Evolutionary conservation across 202 grass and related monocot genomes (phyloP).

Genomic region (Zoysia matrella): DNA sequence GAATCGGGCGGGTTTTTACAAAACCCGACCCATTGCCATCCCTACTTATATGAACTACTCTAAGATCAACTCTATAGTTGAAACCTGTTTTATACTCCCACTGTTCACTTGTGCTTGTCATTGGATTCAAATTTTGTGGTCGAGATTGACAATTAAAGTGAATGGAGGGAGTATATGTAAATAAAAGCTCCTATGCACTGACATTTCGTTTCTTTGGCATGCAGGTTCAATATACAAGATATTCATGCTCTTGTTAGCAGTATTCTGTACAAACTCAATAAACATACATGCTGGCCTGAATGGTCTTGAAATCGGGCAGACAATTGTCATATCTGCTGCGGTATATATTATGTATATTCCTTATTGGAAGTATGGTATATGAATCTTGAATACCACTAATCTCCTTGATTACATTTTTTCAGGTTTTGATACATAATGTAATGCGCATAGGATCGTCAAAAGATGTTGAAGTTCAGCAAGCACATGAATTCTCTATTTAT

Average conservation of each 20-base stretch:
- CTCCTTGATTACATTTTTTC: conserved; percentile 30
- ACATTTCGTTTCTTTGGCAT: conserved; percentile 30
- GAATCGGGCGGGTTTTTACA: no score
- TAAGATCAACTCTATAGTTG: conserved; percentile 5
- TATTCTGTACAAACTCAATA: conserved; percentile 98
- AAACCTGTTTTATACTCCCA: conserved; percentile 15
- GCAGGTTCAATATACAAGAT: conserved; percentile 87
- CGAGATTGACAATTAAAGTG: no score
- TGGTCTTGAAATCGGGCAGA: conserved; percentile 94
- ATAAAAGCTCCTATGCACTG: conserved; percentile 3
- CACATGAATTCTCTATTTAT: conserved; percentile 99
- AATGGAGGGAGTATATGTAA: not conserved
- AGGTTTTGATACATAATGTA: conserved; percentile 99
- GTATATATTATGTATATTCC: conserved; percentile 50
- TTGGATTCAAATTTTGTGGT: no score
- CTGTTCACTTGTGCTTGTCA: no score
- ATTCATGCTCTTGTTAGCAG: conserved; percentile 92
- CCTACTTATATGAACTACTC: not conserved
- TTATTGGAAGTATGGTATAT: not conserved
- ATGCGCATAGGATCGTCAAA: conserved; percentile 94
- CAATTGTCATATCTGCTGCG: conserved; percentile 93
- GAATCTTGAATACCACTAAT: conserved; percentile 14
- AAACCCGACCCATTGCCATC: no score
- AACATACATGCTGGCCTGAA: conserved; percentile 99
- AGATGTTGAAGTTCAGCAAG: conserved; percentile 83